A percentile compares a stretch with the other conserved stretches of the same genome.
Conservation (phyloP, 1,284 basidiomycete genomes). For the Malassezia vespertilionis region DNA sequence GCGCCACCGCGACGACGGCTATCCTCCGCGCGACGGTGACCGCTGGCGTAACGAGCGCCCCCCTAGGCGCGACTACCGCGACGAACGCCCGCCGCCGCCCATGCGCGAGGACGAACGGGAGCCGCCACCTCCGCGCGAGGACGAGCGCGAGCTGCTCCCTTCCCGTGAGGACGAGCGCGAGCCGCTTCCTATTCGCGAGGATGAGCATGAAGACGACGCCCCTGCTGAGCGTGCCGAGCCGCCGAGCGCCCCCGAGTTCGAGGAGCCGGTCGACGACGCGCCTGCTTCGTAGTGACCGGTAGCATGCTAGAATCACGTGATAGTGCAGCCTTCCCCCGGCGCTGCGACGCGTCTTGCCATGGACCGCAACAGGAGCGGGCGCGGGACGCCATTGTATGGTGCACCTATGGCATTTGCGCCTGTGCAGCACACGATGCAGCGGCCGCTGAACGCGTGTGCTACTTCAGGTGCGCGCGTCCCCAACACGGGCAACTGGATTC, state of each 20-base stretch:
- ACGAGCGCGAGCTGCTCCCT: background rate
- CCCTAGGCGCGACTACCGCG: conserved; percentile 1
- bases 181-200: background rate
- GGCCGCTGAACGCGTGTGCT: background rate
- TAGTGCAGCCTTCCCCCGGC: background rate
- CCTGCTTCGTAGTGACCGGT: background rate
- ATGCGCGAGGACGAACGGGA: conserved; percentile 5
- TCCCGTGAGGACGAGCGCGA: conserved; percentile 4
- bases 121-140: background rate
- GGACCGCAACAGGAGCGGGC: conserved; percentile 2
- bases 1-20: background rate
- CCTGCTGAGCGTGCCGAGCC: background rate
- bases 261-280: background rate
- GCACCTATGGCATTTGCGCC: background rate
- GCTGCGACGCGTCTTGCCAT: too few species aligned
- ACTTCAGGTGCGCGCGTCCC: background rate
- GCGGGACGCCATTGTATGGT: background rate
- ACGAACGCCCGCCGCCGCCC: conserved; percentile 13
- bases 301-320: background rate
- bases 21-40: conserved; percentile 1
- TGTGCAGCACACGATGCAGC: background rate
- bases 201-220: conserved; percentile 1
- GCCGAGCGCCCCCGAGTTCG: background rate
- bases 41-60: background rate
- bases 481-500: conserved; percentile 5